Conservation (phyloP, 805 yeast species). For the Teunomyces cretensis region DNA sequence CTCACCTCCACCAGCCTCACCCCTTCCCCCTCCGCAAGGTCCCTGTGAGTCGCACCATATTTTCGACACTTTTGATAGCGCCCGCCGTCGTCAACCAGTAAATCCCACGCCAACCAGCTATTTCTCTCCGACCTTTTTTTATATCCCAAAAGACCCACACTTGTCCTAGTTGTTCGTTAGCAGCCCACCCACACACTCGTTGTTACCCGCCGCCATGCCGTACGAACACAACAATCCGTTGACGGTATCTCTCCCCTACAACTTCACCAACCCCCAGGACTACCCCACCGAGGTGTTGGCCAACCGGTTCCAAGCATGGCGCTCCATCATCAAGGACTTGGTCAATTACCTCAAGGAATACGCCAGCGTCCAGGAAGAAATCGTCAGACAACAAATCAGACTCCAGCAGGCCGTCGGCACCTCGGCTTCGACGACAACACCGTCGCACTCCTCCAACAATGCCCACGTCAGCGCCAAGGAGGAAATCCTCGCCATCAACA, state of each 20-base stretch:
- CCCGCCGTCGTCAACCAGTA: neutral
- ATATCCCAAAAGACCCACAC: no score
- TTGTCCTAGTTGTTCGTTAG: neutral
- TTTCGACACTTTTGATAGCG: no score
- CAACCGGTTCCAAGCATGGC: constrained; percentile 82
- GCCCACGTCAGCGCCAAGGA: constrained; percentile 20
- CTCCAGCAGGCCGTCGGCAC: constrained; percentile 66
- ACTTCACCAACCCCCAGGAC: constrained; percentile 32
- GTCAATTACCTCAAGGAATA: constrained; percentile 75
- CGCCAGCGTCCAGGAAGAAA: constrained; percentile 84
- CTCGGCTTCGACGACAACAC: constrained; percentile 3
- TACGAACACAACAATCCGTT: constrained; percentile 30
- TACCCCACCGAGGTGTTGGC: constrained; percentile 86
- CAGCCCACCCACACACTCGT: neutral
- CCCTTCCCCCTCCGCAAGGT: no score
- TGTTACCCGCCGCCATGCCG: constrained; percentile 9
- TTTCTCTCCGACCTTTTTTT: neutral
- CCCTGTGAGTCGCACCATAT: no score
- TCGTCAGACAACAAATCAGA: constrained; percentile 76
- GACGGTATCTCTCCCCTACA: constrained; percentile 39
- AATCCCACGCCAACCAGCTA: neutral
- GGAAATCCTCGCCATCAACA: constrained; percentile 34
- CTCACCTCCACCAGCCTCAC: no score
- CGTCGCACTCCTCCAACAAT: constrained; percentile 7
- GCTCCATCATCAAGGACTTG: constrained; percentile 72